Conservation (phyloP, 306 rosid species). For the Albizia julibrissin region DNA sequence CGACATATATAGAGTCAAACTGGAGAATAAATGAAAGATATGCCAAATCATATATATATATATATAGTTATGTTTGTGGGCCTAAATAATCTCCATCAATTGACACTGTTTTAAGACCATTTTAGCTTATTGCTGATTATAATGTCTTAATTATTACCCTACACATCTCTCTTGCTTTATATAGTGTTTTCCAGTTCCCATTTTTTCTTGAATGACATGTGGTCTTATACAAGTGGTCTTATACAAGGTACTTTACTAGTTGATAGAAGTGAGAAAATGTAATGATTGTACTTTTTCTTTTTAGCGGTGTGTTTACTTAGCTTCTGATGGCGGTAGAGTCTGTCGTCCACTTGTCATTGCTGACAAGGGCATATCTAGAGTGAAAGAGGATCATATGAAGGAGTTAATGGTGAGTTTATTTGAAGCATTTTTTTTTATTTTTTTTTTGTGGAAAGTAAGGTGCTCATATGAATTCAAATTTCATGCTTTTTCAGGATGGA, state of each 20-base stretch:
- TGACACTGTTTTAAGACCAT: neutral
- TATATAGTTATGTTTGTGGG: neutral
- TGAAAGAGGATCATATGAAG: constrained; percentile 88
- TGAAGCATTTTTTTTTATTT: neutral
- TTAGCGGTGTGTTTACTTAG: constrained; percentile 80
- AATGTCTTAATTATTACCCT: neutral
- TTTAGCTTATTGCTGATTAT: neutral
- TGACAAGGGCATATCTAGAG: constrained; percentile 82
- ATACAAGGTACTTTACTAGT: neutral
- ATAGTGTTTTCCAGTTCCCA: neutral
- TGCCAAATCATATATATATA: neutral
- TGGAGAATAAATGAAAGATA: too few species aligned
- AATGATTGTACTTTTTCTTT: constrained; percentile 28
- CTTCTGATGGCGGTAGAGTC: constrained; percentile 98
- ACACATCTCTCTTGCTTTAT: neutral
- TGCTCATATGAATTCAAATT: constrained; percentile 25
- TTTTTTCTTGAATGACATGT: neutral
- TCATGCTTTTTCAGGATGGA: constrained; percentile 69
- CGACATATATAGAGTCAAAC: neutral
- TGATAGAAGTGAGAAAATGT: constrained; percentile 13
- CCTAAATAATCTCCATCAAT: neutral
- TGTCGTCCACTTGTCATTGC: constrained; percentile 96
- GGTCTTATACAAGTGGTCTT: neutral
- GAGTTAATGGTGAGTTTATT: constrained; percentile 68
- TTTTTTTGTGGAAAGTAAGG: constrained; percentile 4